Conservation (phyloP, 1,139 yeast genomes). For the Diutina pseudorugosa region DNA sequence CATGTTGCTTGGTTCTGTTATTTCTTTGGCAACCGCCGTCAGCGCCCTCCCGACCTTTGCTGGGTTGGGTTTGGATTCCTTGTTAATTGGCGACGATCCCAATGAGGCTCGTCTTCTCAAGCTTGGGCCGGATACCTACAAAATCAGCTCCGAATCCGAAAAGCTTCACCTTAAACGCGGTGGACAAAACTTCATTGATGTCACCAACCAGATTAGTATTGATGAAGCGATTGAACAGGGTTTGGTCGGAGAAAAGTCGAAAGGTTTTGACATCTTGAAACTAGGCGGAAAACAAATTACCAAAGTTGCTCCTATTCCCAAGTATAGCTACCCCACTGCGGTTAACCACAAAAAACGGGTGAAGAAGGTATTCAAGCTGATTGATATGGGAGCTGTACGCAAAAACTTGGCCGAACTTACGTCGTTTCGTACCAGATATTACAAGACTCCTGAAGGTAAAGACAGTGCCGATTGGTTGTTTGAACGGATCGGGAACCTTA, state of each 20-base stretch:
- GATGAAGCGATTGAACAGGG: conserved; percentile 23
- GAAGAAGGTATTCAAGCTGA: conserved; percentile 21
- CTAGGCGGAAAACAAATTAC: conserved; percentile 23
- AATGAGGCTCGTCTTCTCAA: conserved; percentile 19
- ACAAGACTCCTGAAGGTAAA: conserved; percentile 58
- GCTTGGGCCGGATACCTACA: conserved; percentile 24
- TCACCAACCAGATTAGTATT: conserved; percentile 37
- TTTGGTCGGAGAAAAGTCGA: conserved; percentile 11
- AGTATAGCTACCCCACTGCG: conserved; percentile 43
- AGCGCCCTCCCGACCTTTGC: neutral
- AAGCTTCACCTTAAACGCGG: conserved; percentile 41
- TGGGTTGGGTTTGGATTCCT: neutral
- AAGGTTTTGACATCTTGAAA: conserved; percentile 9
- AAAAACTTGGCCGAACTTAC: conserved; percentile 49
- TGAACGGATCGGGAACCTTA: conserved; percentile 31
- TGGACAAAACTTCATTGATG: conserved; percentile 56
- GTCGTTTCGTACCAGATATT: conserved; percentile 70
- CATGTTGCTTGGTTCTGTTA: neutral
- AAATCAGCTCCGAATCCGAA: conserved; percentile 41
- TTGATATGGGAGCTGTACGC: conserved; percentile 37
- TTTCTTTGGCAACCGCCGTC: neutral
- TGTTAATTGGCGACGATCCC: neutral
- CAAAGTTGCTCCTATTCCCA: conserved; percentile 18
- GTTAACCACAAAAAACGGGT: conserved; percentile 30
- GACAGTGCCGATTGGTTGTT: conserved; percentile 67